Conservation (phyloP, 495 filamentous ascomycete genomes). For the Viridothelium virens region DNA sequence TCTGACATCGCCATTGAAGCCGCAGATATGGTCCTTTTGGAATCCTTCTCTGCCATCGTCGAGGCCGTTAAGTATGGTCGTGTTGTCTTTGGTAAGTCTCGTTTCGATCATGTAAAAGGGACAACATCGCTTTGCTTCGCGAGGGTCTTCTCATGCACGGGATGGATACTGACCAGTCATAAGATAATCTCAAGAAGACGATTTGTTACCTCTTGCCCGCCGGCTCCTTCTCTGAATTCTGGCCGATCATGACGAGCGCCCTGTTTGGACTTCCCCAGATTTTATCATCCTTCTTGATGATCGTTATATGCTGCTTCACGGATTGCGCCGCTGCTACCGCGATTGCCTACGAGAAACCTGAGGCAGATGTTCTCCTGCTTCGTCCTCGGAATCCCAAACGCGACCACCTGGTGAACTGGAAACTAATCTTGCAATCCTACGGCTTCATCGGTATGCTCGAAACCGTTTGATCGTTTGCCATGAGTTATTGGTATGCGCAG, state of each 20-base stretch:
- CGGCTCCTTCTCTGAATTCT: constrained; percentile 61
- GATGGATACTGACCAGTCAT: constrained; percentile 17
- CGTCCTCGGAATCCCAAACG: constrained; percentile 52
- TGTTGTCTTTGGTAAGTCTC: constrained; percentile 38
- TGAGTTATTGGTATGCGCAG: constrained; percentile 60
- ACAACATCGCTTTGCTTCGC: background rate
- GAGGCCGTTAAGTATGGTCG: constrained; percentile 57
- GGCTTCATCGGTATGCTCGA: constrained; percentile 55
- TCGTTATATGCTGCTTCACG: constrained; percentile 55
- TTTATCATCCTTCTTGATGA: constrained; percentile 60
- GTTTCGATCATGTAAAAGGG: background rate
- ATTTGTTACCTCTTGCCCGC: constrained; percentile 53
- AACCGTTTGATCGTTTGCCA: constrained; percentile 51
- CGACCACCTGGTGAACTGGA: constrained; percentile 58
- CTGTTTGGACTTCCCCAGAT: constrained; percentile 61
- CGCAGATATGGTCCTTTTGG: constrained; percentile 61
- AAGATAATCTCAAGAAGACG: constrained; percentile 50
- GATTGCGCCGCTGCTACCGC: constrained; percentile 57
- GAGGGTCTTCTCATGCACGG: background rate
- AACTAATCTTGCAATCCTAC: constrained; percentile 56
- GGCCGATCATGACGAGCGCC: constrained; percentile 62
- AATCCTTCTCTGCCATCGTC: constrained; percentile 58
- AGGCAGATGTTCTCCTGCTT: constrained; percentile 57
- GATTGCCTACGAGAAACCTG: constrained; percentile 62
- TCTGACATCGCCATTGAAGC: constrained; percentile 61